Evolutionary conservation across 495 filamentous ascomycete genomes (phyloP).

Genomic region (Aspergillus ostianus): DNA sequence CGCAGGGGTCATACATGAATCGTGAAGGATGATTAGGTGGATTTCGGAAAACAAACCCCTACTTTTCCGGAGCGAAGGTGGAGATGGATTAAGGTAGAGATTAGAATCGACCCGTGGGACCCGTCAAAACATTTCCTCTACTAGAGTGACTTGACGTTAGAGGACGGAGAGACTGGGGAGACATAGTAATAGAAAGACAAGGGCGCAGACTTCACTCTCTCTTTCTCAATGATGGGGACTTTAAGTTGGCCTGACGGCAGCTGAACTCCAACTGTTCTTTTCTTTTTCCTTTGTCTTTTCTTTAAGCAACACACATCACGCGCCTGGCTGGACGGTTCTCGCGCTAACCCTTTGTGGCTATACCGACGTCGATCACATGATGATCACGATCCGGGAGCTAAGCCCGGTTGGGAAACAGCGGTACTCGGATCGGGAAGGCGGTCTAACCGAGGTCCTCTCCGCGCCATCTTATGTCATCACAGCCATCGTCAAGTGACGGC

Average conservation of each 20-base stretch:
- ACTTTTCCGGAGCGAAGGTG: neutral
- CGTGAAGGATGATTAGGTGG: neutral
- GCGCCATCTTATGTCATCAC: constrained; percentile 10
- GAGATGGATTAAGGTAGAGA: neutral
- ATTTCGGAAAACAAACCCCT: neutral
- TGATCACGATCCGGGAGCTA: constrained; percentile 4
- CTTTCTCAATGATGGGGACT: neutral
- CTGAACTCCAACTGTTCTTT: constrained; percentile 7
- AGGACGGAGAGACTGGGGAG: neutral
- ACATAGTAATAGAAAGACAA: neutral
- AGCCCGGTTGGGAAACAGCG: constrained; percentile 1
- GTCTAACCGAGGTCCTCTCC: constrained; percentile 5
- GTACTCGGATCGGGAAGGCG: neutral
- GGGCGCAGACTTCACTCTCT: neutral
- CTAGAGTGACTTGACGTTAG: neutral
- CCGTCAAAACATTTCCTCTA: neutral
- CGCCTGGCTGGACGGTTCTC: constrained; percentile 3
- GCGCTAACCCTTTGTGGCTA: neutral
- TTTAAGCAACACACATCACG: constrained; percentile 5
- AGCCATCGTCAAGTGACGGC: neutral
- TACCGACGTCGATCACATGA: constrained; percentile 14
- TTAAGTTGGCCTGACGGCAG: neutral
- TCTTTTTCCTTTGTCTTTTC: neutral
- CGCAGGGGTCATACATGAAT: constrained; percentile 11
- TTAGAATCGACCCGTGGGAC: neutral